phyloP scores from a whole-genome alignment of 2,329 filamentous ascomycete genomes.

The Ophiocordyceps sinensis region DNA sequence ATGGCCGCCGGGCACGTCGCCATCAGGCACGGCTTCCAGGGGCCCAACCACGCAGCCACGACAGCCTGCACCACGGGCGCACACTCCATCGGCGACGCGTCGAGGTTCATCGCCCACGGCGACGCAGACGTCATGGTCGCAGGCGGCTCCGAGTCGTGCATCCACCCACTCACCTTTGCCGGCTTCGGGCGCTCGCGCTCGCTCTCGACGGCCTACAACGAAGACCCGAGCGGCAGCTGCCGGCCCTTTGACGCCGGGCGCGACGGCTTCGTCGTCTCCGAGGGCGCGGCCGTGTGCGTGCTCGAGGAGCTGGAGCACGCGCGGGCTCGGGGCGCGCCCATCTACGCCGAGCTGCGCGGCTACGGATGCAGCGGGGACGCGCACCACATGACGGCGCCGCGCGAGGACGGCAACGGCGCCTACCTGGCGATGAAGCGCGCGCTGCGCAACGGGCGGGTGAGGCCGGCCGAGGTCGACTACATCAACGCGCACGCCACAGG shows the following conservation, averaged over 20 bases:
- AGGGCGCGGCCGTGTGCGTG: slow-evolving; percentile 77
- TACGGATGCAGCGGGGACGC: slow-evolving; percentile 89
- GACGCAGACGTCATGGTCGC: slow-evolving; percentile 93
- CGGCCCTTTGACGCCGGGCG: slow-evolving; percentile 74
- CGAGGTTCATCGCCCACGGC: slow-evolving; percentile 79
- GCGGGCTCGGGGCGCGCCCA: slow-evolving; percentile 57
- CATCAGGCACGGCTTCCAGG: slow-evolving; percentile 79
- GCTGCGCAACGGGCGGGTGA: slow-evolving; percentile 54
- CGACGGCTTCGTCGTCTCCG: slow-evolving; percentile 80
- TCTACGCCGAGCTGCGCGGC: slow-evolving; percentile 80
- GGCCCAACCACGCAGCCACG: slow-evolving; percentile 83
- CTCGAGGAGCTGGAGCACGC: slow-evolving; percentile 89
- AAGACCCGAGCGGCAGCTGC: slow-evolving; percentile 54
- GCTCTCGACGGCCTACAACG: slow-evolving; percentile 68
- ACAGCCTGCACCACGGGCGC: slow-evolving; percentile 95
- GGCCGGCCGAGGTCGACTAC: slow-evolving; percentile 65
- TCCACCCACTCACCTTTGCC: slow-evolving; percentile 84
- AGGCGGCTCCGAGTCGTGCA: slow-evolving; percentile 89
- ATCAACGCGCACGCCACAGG: slow-evolving; percentile 93
- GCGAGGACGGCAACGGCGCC: slow-evolving; percentile 69
- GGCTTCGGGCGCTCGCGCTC: slow-evolving; percentile 84
- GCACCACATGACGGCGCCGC: slow-evolving; percentile 83
- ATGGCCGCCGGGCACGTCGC: slow-evolving; percentile 88
- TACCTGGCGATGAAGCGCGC: slow-evolving; percentile 75
- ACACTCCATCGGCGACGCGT: slow-evolving; percentile 86